Base-by-base conservation (phyloP, 2,329 filamentous ascomycete species). In the Hymenoscyphus repandus region DNA sequence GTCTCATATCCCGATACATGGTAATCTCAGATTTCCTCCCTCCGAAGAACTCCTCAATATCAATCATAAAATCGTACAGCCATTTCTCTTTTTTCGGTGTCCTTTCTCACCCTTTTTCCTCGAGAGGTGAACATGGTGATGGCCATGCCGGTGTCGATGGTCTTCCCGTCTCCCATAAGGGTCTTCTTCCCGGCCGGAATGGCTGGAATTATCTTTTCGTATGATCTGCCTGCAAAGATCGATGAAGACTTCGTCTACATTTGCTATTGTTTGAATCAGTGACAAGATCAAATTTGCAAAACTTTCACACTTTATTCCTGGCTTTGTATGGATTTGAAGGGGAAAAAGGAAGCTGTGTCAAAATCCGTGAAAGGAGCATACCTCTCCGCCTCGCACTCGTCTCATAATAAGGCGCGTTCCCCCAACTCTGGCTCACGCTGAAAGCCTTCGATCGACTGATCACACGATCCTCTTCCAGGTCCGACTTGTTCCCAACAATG, bases 401-500 rank as follows among this genome's bases (percentile, higher is more conserved):
- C 68, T 88, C 85, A 65, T 88, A 88, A 65, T 88, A 88, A 2
- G 85, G 85, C 31, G 83, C 82, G 61, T 84, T 83, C 10, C 82
- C 83, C 84, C 85, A 88, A 55, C 74, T 78, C 62, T 86, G 82
- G 33, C 79, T 82, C 47, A 86, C 74, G 20, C 78, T 75, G 64
- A 88, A 87, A 5, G 84, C 85, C 50, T 76, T 75, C 32, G 80
- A 76, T 47, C 83, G 74, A 9, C 80, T 78, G 2, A 88, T 83
- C 9, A 78, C 76, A 18, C 85, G 80, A 65, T 87, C 83, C 62
- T 87, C 83, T 70, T 88, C 84, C 37, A 88, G 74, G 62, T 88
- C 85, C 27, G 80, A 85, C 65, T 88, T 88, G 68, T 88, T 88
- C 54, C 85, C 85, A 15, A 88, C 85, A 43, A 88, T 82, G 3